Evolutionary conservation across 345 rosid species (phyloP).

Genomic region (Brassica incana): DNA sequence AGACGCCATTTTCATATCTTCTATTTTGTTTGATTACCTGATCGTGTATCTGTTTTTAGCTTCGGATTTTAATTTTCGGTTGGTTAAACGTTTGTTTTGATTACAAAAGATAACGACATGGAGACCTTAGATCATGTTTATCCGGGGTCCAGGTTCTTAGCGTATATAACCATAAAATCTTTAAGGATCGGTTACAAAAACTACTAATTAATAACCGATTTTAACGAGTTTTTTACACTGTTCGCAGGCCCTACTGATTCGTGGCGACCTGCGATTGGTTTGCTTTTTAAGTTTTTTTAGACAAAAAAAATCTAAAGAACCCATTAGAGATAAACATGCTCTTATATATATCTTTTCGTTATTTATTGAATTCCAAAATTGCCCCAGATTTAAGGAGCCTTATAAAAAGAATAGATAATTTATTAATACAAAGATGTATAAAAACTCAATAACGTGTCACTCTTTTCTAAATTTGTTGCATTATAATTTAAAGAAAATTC

Average conservation of each 20-base stretch:
- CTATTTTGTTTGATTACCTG: neutral
- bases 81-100: conserved; percentile 1
- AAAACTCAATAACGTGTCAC: neutral
- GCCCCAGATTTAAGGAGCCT: neutral
- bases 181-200: too few species aligned
- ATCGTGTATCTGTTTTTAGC: neutral
- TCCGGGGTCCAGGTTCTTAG: too few species aligned
- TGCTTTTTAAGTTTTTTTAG: too few species aligned
- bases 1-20: conserved; percentile 31
- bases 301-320: too few species aligned
- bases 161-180: too few species aligned
- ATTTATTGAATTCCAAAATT: neutral
- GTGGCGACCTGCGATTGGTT: too few species aligned
- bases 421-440: neutral
- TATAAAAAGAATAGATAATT: neutral
- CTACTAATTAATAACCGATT: too few species aligned
- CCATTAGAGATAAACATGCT: too few species aligned
- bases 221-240: too few species aligned
- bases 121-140: neutral
- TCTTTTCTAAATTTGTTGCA: neutral
- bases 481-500: neutral
- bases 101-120: conserved; percentile 21
- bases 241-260: too few species aligned
- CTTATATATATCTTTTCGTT: conserved; percentile 19
- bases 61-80: neutral